Evolutionary conservation across 2,329 filamentous ascomycete genomes (phyloP).

Genomic region (Penicillium nordicum): DNA sequence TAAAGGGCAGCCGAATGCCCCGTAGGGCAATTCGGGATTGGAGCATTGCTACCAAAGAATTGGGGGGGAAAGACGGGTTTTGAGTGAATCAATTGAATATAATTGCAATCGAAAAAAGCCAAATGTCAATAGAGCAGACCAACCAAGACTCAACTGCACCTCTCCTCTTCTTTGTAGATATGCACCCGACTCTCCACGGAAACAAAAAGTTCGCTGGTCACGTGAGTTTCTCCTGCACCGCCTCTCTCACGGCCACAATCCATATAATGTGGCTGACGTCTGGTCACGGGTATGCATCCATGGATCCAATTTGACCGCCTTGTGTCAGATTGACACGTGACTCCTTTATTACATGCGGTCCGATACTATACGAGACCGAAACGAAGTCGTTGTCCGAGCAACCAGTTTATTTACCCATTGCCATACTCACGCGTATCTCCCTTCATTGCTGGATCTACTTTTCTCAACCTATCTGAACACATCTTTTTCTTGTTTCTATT

Average conservation of each 20-base stretch:
- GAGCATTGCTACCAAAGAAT: constrained; percentile 51
- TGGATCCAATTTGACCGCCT: not conserved
- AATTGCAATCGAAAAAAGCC: not conserved
- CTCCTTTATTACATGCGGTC: not conserved
- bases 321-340: not conserved
- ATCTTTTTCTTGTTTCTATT: constrained; percentile 10
- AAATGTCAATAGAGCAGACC: constrained; percentile 5
- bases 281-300: not conserved
- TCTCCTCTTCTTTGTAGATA: constrained; percentile 5
- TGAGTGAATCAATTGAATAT: not conserved
- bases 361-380: constrained; percentile 1
- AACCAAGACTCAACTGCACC: not conserved
- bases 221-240: constrained; percentile 11
- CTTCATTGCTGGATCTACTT: constrained; percentile 26
- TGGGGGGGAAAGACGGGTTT: not conserved
- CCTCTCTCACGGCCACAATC: constrained; percentile 3
- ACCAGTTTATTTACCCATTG: constrained; percentile 24
- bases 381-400: constrained; percentile 50
- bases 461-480: not conserved
- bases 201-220: constrained; percentile 25
- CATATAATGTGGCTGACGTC: not conserved
- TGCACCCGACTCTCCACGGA: not conserved
- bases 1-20: constrained; percentile 48
- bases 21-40: constrained; percentile 62
- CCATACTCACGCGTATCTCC: constrained; percentile 21